Evolutionary conservation across 441 rosid genomes (phyloP).

Genomic region (Manihot esculenta): DNA sequence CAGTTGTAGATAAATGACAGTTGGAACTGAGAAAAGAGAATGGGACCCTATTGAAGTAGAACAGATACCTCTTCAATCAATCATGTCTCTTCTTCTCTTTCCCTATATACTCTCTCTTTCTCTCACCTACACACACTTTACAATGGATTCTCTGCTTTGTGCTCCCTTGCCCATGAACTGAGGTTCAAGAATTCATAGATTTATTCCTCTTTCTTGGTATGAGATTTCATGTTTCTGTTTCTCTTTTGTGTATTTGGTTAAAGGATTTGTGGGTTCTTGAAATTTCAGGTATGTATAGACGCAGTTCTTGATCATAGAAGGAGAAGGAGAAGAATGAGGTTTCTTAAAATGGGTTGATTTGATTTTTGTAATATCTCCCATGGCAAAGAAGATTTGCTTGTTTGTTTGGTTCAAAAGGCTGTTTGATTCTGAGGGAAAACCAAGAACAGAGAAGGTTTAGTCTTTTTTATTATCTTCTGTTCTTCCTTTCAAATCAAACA

Average conservation of each 20-base stretch:
- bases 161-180: not conserved
- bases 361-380: constrained; percentile 33
- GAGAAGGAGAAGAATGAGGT: constrained; percentile 9
- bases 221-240: not conserved
- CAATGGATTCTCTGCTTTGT: not conserved
- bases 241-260: not conserved
- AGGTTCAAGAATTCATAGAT: not conserved
- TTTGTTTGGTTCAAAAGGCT: constrained; percentile 64
- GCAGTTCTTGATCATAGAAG: no score
- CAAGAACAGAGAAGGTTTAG: constrained; percentile 52
- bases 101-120: not conserved
- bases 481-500: not conserved
- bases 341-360: constrained; percentile 18
- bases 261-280: not conserved
- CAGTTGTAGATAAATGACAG: constrained; percentile 10
- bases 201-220: not conserved
- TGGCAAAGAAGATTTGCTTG: constrained; percentile 64
- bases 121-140: not conserved
- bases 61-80: no score
- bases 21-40: constrained; percentile 9
- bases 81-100: no score
- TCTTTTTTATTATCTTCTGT: not conserved
- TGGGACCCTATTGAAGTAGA: not conserved
- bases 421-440: constrained; percentile 46
- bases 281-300: constrained; percentile 15